Conservation (phyloP, 2,329 filamentous ascomycete species). For the Arachnopeziza araneosa region DNA sequence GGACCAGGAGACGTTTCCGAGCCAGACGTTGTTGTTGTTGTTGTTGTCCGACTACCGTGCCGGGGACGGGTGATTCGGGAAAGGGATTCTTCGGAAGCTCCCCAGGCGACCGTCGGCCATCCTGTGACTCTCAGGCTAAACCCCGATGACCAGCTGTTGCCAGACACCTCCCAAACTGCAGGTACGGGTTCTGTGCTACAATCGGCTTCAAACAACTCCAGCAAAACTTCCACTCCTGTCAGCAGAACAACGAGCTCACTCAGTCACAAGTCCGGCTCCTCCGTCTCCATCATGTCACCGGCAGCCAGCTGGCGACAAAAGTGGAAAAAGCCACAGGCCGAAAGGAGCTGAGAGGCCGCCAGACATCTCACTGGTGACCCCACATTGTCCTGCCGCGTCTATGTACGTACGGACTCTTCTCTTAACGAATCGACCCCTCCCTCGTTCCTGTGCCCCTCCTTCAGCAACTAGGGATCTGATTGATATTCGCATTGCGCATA, state of each 20-base stretch:
- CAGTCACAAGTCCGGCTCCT: background rate
- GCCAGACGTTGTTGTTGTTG: too few species aligned
- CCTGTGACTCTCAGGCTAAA: background rate
- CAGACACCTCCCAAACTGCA: background rate
- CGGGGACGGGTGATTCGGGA: background rate
- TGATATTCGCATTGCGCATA: background rate
- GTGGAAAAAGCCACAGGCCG: background rate
- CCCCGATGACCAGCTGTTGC: background rate
- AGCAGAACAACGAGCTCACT: background rate
- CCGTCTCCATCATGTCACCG: background rate
- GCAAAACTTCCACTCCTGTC: background rate
- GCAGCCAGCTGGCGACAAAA: background rate
- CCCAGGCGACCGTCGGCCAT: background rate
- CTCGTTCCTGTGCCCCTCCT: background rate
- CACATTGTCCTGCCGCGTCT: background rate
- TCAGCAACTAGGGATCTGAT: background rate
- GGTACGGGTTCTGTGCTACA: background rate
- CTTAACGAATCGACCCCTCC: background rate
- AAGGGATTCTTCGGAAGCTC: background rate
- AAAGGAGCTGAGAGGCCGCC: background rate
- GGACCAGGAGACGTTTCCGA: too few species aligned
- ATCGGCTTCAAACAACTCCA: background rate
- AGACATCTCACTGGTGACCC: background rate
- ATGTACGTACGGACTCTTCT: background rate
- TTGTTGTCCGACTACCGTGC: background rate